A percentile compares a stretch with the other conserved stretches of the same genome.
These are phyloP conservation scores for Trypanosoma brucei DNA, from an alignment of 208 protist genomes.

Conservation along the genomic window DNA sequence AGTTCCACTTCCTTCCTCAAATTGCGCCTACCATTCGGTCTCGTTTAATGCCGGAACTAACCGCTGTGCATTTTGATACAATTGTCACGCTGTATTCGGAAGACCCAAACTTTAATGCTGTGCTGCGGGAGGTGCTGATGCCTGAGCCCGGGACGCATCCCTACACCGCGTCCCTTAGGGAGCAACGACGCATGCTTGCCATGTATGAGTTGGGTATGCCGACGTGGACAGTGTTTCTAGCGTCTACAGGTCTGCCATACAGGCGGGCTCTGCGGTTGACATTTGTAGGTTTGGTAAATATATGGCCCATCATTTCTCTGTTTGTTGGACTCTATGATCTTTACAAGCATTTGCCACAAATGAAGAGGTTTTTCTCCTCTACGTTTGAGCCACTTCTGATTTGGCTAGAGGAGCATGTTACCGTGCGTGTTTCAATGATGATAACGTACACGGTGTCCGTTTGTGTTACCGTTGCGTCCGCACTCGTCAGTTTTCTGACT, in stretches of 20 bases:
- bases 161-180: constrained; percentile 42
- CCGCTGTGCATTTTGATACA: constrained; percentile 51
- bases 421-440: constrained; percentile 69
- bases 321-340: constrained; percentile 75
- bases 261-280: constrained; percentile 52
- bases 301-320: constrained; percentile 74
- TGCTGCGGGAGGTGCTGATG: constrained; percentile 66
- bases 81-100: constrained; percentile 68
- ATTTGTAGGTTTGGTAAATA: constrained; percentile 55
- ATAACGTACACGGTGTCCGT: constrained; percentile 73
- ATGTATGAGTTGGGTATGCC: constrained; percentile 82
- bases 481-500: constrained; percentile 48
- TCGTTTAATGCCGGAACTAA: constrained; percentile 23
- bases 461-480: constrained; percentile 43
- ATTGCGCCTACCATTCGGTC: neutral
- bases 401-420: constrained; percentile 62
- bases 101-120: constrained; percentile 69
- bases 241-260: constrained; percentile 52
- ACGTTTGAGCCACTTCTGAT: constrained; percentile 53
- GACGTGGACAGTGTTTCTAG: constrained; percentile 64
- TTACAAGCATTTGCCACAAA: constrained; percentile 76
- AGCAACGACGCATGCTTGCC: constrained; percentile 61
- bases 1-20: too few relatives aligned
- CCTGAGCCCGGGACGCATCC: constrained; percentile 57
- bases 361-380: constrained; percentile 54